Conservation (phyloP, 345 rosid species). For the Arabidopsis arenosa region DNA sequence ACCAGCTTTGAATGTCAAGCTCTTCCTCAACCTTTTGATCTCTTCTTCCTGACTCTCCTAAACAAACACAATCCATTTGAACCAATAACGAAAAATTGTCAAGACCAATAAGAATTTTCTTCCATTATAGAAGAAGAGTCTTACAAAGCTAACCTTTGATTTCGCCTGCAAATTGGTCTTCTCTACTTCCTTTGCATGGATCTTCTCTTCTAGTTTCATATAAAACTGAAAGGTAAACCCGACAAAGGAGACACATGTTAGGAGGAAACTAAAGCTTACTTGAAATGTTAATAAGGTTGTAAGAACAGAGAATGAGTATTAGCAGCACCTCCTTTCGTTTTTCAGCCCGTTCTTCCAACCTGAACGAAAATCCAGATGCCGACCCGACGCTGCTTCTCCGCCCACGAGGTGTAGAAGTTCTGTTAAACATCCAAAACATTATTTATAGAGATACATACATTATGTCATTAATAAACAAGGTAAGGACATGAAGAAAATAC, state of each 20-base stretch:
- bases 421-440: constrained; percentile 40
- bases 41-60: constrained; percentile 96
- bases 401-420: constrained; percentile 66
- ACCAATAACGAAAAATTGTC: background rate
- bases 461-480: background rate
- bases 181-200: constrained; percentile 88
- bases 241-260: constrained; percentile 2
- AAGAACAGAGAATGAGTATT: background rate
- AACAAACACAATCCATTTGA: constrained; percentile 37
- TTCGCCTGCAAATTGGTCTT: constrained; percentile 75
- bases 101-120: constrained; percentile 4
- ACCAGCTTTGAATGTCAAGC: constrained; percentile 89
- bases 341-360: constrained; percentile 96
- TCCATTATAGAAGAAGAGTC: constrained; percentile 12
- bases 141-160: constrained; percentile 66
- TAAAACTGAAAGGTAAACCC: constrained; percentile 61
- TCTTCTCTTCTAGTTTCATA: constrained; percentile 92
- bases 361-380: constrained; percentile 81
- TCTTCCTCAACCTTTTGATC: constrained; percentile 87
- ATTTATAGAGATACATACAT: constrained; percentile 15
- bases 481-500: constrained; percentile 38
- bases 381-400: constrained; percentile 62
- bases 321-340: constrained; percentile 81
- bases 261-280: constrained; percentile 18
- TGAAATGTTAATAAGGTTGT: background rate